phyloP scores from a whole-genome alignment of 1,284 basidiomycete genomes.

The Trichosporon sp. region DNA sequence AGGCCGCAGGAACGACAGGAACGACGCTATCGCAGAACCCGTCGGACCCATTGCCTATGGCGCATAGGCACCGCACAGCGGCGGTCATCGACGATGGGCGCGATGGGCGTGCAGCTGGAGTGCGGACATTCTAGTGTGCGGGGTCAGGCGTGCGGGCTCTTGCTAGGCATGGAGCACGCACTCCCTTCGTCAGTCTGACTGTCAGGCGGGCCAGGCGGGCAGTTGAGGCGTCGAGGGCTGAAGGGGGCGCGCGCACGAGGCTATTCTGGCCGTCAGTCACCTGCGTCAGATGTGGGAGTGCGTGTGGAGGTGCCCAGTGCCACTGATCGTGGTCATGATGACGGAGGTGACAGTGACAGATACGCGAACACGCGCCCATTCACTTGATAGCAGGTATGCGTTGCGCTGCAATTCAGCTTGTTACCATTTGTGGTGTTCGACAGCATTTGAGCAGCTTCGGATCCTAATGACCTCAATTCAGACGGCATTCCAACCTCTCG shows the following conservation, averaged over 20 bases:
- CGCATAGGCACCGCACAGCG: background rate
- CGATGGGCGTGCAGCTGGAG: too few relatives aligned
- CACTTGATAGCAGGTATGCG: background rate
- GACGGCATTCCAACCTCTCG: background rate
- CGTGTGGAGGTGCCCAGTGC: too few relatives aligned
- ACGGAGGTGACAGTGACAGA: background rate
- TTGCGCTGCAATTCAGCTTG: background rate
- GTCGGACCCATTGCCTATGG: background rate
- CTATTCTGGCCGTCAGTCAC: background rate
- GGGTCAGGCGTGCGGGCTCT: background rate
- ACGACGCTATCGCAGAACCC: background rate
- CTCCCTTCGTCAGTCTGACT: background rate
- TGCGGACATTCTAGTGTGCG: background rate
- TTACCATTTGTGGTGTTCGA: background rate
- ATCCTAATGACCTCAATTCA: background rate
- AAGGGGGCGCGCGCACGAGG: background rate
- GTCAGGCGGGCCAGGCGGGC: background rate
- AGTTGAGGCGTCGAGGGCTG: background rate
- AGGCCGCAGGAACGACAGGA: background rate
- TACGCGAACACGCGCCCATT: slow-evolving; percentile 4
- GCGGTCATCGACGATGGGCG: background rate
- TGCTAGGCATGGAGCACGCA: background rate
- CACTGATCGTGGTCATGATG: too few relatives aligned
- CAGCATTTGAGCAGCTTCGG: background rate
- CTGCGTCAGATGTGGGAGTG: background rate